Percentiles rank a stretch among this genome's conserved stretches.
phyloP scores from a whole-genome alignment of 805 yeast species.

The Nakazawaea populi region DNA sequence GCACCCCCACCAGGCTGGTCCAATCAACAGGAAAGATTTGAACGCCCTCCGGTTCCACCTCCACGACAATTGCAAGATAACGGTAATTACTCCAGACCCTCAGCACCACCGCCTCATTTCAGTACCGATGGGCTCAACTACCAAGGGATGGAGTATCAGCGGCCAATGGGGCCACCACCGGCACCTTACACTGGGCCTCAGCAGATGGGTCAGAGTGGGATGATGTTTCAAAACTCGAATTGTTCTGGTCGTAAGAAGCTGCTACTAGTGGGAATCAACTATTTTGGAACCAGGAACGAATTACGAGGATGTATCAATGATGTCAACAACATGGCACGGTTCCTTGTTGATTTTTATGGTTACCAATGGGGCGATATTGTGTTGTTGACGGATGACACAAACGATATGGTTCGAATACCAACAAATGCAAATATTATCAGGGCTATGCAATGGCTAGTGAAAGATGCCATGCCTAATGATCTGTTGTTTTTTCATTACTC shows the following conservation, averaged over 20 bases:
- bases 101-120: conserved; percentile 6
- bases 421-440: conserved; percentile 62
- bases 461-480: conserved; percentile 70
- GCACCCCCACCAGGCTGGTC: conserved; percentile 3
- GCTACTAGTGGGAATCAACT: conserved; percentile 71
- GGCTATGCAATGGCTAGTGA: conserved; percentile 80
- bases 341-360: conserved; percentile 33
- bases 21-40: background rate
- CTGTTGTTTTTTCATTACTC: conserved; percentile 78
- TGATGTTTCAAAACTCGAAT: conserved; percentile 28
- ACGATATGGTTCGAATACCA: conserved; percentile 44
- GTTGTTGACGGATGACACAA: conserved; percentile 51
- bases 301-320: conserved; percentile 81
- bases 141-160: conserved; percentile 3
- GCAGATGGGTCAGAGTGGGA: conserved; percentile 1
- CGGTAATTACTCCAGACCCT: background rate
- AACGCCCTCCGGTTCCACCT: conserved; percentile 2
- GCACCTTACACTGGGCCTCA: conserved; percentile 4
- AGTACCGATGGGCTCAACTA: conserved; percentile 2
- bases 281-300: conserved; percentile 55
- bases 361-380: conserved; percentile 52
- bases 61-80: background rate
- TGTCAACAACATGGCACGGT: conserved; percentile 43
- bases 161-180: conserved; percentile 1
- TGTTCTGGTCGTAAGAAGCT: conserved; percentile 75